A percentile compares a stretch with the other conserved stretches of the same genome.
Conservation (phyloP, 208 protist genomes). For the Blechomonas ayalai region DNA sequence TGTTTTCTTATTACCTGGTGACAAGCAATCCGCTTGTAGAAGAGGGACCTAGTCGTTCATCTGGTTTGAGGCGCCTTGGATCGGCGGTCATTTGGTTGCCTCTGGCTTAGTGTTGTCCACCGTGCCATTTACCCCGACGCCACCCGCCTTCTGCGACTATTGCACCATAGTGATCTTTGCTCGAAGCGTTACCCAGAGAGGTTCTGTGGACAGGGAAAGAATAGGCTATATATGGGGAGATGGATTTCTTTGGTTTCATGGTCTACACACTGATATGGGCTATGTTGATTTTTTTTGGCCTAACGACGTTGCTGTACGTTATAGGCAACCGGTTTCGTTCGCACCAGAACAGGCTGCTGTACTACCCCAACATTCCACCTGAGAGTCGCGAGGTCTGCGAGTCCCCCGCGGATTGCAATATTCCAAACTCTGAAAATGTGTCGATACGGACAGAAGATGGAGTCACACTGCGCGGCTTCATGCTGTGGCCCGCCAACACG, state of each 20-base stretch:
- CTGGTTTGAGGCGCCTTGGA: too few species aligned
- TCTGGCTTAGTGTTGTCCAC: too few species aligned
- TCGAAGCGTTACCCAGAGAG: background rate
- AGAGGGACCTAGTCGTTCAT: too few species aligned
- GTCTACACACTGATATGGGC: constrained; percentile 8
- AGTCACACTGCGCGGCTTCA: constrained; percentile 58
- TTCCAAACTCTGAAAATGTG: constrained; percentile 52
- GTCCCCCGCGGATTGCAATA: constrained; percentile 38
- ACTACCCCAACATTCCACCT: constrained; percentile 51
- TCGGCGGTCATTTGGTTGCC: too few species aligned
- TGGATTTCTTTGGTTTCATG: constrained; percentile 11
- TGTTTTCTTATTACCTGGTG: too few species aligned
- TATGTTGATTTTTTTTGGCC: background rate
- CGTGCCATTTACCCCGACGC: too few species aligned
- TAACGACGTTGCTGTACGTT: constrained; percentile 15
- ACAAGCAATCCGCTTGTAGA: too few species aligned
- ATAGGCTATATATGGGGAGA: too few species aligned
- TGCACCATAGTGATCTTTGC: background rate
- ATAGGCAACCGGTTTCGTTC: constrained; percentile 20
- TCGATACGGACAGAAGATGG: constrained; percentile 58
- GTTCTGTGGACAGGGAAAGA: too few species aligned
- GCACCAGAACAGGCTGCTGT: constrained; percentile 55
- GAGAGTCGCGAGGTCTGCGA: constrained; percentile 50
- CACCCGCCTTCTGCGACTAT: constrained; percentile 9
- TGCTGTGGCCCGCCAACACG: constrained; percentile 68